Conservation (phyloP, 1,139 yeast species). For the Taphrina confusa region DNA sequence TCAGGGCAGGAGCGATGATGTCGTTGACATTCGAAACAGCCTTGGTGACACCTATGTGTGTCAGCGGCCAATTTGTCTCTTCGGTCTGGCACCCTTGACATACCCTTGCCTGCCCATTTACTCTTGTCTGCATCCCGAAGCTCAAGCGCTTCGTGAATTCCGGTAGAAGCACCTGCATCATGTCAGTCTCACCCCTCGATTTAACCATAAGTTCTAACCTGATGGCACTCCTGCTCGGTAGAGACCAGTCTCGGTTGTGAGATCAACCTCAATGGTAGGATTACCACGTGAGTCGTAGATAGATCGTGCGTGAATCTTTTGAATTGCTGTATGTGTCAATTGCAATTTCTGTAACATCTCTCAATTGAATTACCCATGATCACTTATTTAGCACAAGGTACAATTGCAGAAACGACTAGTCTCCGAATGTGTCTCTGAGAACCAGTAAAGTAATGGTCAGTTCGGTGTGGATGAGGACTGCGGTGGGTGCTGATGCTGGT, state of each 20-base stretch:
- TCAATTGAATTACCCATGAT: too few species aligned
- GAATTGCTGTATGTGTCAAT: slow-evolving; percentile 53
- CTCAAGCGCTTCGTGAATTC: slow-evolving; percentile 86
- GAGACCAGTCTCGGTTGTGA: slow-evolving; percentile 79
- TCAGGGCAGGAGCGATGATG: slow-evolving; percentile 82
- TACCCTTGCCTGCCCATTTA: slow-evolving; percentile 88
- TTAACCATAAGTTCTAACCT: too few species aligned
- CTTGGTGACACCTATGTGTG: slow-evolving; percentile 64
- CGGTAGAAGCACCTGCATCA: slow-evolving; percentile 34
- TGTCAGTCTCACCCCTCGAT: too few species aligned
- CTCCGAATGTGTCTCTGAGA: too few species aligned
- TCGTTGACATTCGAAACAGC: slow-evolving; percentile 91
- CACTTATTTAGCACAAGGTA: too few species aligned
- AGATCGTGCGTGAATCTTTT: slow-evolving; percentile 81
- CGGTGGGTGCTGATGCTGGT: too few species aligned
- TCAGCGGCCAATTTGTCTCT: neutral
- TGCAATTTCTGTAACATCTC: too few species aligned
- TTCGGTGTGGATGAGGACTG: too few species aligned
- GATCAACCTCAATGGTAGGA: slow-evolving; percentile 95
- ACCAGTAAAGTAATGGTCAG: too few species aligned
- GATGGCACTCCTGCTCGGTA: slow-evolving; percentile 95
- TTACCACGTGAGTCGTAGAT: slow-evolving; percentile 91
- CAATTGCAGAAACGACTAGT: too few species aligned
- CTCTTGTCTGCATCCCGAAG: slow-evolving; percentile 92
- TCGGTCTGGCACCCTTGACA: too few species aligned